Evolutionary conservation across 1,284 basidiomycete species (phyloP).

Genomic region (Malassezia japonica): DNA sequence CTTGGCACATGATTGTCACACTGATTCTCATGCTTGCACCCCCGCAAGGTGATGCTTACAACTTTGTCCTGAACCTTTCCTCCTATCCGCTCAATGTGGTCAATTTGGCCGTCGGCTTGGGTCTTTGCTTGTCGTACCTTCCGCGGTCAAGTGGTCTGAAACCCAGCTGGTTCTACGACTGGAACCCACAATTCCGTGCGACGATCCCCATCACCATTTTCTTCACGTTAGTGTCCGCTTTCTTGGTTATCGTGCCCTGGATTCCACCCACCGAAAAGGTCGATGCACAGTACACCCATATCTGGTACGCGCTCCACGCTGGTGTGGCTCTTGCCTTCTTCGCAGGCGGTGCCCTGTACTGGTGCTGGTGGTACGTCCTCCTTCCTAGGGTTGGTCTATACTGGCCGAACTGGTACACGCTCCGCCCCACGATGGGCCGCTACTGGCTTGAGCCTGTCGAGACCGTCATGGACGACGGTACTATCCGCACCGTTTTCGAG

Average conservation of each 20-base stretch:
- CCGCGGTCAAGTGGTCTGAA: conserved; percentile 5
- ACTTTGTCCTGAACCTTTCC: conserved; percentile 57
- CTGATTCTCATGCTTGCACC: conserved; percentile 56
- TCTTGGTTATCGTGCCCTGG: conserved; percentile 57
- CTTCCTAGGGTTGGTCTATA: conserved; percentile 49
- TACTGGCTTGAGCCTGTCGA: conserved; percentile 48
- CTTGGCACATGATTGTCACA: conserved; percentile 49
- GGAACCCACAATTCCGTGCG: conserved; percentile 27
- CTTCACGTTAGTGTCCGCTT: conserved; percentile 55
- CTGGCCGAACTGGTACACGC: conserved; percentile 55
- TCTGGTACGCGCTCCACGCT: conserved; percentile 22
- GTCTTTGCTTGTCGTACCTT: conserved; percentile 51
- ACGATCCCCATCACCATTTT: conserved; percentile 54
- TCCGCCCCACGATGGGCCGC: conserved; percentile 54
- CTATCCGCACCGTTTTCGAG: conserved; percentile 51
- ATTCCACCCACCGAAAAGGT: conserved; percentile 49
- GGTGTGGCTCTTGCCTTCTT: conserved; percentile 34
- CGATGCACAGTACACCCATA: conserved; percentile 5
- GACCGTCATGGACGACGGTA: conserved; percentile 53
- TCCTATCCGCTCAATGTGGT: conserved; percentile 53
- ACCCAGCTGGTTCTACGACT: conserved; percentile 21
- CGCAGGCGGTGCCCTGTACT: conserved; percentile 53
- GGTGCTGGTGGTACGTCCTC: conserved; percentile 53
- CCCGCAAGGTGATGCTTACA: conserved; percentile 55
- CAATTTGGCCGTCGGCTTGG: conserved; percentile 56